Conservation (phyloP, 1,284 basidiomycete species). For the Rugiboletus extremiorientalis region DNA sequence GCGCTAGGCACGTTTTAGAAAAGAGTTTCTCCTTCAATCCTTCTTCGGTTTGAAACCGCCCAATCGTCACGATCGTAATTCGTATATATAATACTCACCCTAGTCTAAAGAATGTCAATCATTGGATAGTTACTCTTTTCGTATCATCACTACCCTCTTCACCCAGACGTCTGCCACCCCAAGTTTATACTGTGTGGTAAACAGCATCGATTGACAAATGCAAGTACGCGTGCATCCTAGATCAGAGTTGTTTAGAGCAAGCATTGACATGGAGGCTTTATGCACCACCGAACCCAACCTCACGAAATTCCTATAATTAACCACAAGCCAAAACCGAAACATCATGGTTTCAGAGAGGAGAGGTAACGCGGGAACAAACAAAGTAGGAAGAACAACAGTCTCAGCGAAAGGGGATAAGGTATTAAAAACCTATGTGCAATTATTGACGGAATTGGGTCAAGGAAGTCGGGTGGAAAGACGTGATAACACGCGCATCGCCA, state of each 20-base stretch:
- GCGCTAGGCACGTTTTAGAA: conserved; percentile 1
- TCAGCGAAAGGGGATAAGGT: neutral
- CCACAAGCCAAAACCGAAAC: neutral
- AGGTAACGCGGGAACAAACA: conserved; percentile 5
- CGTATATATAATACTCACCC: conserved; percentile 5
- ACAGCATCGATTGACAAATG: neutral
- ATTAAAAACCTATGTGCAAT: neutral
- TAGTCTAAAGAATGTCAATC: neutral
- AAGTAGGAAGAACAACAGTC: conserved; percentile 1
- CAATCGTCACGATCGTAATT: neutral
- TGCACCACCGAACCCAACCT: conserved; percentile 8
- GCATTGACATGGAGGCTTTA: neutral
- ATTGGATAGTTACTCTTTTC: neutral
- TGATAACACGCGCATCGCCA: conserved; percentile 9
- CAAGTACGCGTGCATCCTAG: too few relatives aligned
- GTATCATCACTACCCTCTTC: neutral
- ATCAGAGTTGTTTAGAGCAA: neutral
- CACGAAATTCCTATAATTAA: neutral
- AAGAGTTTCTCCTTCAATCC: neutral
- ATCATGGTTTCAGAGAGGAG: neutral
- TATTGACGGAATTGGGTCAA: neutral
- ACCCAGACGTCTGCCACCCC: too few relatives aligned
- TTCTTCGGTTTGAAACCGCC: too few relatives aligned
- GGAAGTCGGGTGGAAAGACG: neutral
- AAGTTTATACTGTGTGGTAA: too few relatives aligned